Base-by-base conservation (phyloP, 139 green algal genomes). In the Medakamo hakoo region DNA sequence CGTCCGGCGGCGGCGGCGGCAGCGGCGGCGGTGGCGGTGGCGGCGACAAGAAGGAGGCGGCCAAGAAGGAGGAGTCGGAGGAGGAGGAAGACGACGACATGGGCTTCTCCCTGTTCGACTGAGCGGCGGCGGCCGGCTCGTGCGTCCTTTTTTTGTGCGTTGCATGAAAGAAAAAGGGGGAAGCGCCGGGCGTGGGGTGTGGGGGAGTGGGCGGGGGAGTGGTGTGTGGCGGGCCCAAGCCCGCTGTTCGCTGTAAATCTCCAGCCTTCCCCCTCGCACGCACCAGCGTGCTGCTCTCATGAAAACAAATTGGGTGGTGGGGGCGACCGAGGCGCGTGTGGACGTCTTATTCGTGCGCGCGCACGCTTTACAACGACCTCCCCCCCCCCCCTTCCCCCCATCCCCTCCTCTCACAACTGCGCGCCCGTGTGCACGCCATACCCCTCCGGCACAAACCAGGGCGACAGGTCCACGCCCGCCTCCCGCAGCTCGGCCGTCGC, bases 91-190 rank as follows among this genome's bases (percentile, higher is more conserved):
- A 82, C 19, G 68, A 67, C 31, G 77, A 80, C 69, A 86, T 90
- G 81, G 83, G 78, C 72, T 87, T 94, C 80, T 79, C 69, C 59
- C 77, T 89, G 67, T 89, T 89, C 40, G 82, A 84, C 65, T 88
- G 75, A 67, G 63, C 25, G 55, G 14, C 23, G 27, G 21, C 19
- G 21, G 22, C 56, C 14, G 56, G 16, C 21, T 20, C 1, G 48
- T 18, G 19, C 48, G 19, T 56, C 48, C 48, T 1, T n/a, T n/a
- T n/a, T 52, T 9, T 52, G 40, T 52, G 40, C 40, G 40, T 52
- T 16, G 9, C 40, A 9, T 16, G 16, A 52, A 52, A 52, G 40
- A 52, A n/a, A n/a, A n/a, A n/a, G n/a, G n/a, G n/a, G n/a, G n/a
- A n/a, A n/a, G n/a, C n/a, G n/a, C n/a, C n/a, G n/a, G n/a, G n/a